Evolutionary conservation across 23 red algal species (phyloP), one percentile per base, ranked within the genome.

Genomic region (Gracilaria vermiculophylla): DNA sequence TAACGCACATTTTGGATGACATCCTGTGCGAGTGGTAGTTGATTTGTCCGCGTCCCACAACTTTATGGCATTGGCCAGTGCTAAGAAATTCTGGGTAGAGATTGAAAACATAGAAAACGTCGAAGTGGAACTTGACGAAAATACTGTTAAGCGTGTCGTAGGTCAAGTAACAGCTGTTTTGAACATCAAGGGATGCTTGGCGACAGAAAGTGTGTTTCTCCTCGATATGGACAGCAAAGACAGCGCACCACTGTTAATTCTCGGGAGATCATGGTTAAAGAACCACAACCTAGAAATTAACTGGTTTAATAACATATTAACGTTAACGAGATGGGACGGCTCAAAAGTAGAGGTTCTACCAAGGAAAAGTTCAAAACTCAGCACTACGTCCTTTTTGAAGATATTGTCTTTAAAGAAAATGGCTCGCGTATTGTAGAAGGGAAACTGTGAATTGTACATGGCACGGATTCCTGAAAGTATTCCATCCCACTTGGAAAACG

Each of bases 101-200:
- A 16, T 76, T 6, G 42, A 48, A 14, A 9, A 48, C 12, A 76
- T 14, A 29, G 28, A 45, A 17, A 57, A 42, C 34, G 57, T 83
- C 27, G 57, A 83, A 15, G 60, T 86, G 35, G 82, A 74, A 43
- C 9, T 86, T 19, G 82, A 43, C 13, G 82, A 86, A 42, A 71
- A 50, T 34, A 64, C 58, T 15, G 24, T 17, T 1, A 64, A 34
- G 17, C 29, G 28, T 34, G 58, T 64, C 25, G 28, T 28, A 1
- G 27, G 58, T 15, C 32, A 64, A 28, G 28, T 64, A 25, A 32
- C 25, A 14, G 25, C 29, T 34, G 58, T 64, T 2, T 64, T 64
- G 2, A 64, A 64, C 35, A 34, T 64, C 58, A 64, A 64, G 28
- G 58, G 58, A 35, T 64, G 16, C 35, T 35, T 64, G 29, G 32